Evolutionary conservation across 1,284 basidiomycete genomes (phyloP), one percentile per base, ranked within the genome.

Genomic region (Coniophora puteana): DNA sequence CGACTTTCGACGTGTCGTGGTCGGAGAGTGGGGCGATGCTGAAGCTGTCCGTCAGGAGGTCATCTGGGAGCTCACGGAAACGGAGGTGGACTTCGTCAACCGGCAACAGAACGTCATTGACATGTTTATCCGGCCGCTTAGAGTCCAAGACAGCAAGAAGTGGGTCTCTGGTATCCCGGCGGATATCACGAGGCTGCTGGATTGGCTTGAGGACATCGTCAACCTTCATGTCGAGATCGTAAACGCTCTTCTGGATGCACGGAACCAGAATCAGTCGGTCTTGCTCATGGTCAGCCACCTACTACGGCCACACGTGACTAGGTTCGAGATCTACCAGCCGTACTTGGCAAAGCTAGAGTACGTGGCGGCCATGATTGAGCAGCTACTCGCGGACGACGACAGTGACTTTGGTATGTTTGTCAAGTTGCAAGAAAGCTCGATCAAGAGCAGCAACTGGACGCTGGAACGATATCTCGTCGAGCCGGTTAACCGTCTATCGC

Each of bases 331-430:
- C 4, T 89, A 95, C 55, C 89, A 92, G 59, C 83, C 87, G 10
- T 95, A 93, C 59, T 65, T 95, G 4, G 80, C 88, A 12, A 71
- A 79, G 35, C 72, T 93, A 33, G 82, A 83, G 38, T 68, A 71
- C 20, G 77, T 84, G 0, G 71, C 72, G 2, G 62, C 68, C 6
- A 54, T 72, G 40, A 76, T 92, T 26, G 74, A 77, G 36, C 59
- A 65, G 24, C 65, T 82, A 50, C 59, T 78, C n/a, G 61, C 66
- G 8, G 76, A 83, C 47, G 57, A 62, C 13, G 59, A 64, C 13
- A 80, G 69, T 53, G 83, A 89, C 44, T 89, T 95, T 65, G 89
- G 87, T 2, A 87, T 90, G 57, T 95, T 93, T 59, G 69, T 95
- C 10, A 67, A 76, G 47, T 69, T 93, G 51, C 87, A 92, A 57